phyloP scores from a whole-genome alignment of 371 early-diverging fungal genomes.

The Blastocladiella emersonii region DNA sequence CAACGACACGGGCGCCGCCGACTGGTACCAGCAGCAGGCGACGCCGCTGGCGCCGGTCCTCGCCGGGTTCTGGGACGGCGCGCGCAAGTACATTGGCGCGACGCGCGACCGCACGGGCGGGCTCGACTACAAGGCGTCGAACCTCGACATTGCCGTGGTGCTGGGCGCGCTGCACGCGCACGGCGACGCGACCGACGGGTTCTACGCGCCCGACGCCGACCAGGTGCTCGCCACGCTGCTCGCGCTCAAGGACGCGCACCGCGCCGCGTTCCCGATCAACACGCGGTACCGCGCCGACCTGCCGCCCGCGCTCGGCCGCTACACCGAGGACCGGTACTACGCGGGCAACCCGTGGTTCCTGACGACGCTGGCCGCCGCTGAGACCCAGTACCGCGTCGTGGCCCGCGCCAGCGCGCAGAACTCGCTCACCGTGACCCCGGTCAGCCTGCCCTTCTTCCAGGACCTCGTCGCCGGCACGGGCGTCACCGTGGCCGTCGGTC shows the following conservation, averaged over 20 bases:
- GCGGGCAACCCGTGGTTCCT: slow-evolving; percentile 71
- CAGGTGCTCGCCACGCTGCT: slow-evolving; percentile 35
- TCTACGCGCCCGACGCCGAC: slow-evolving; percentile 12
- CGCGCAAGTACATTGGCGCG: slow-evolving; percentile 18
- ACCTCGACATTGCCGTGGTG: slow-evolving; percentile 44
- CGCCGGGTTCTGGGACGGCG: slow-evolving; percentile 29
- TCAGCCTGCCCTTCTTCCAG: slow-evolving; percentile 26
- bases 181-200: slow-evolving; percentile 4
- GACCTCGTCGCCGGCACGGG: background rate
- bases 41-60: slow-evolving; percentile 9
- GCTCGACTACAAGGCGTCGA: slow-evolving; percentile 22
- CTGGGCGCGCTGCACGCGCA: slow-evolving; percentile 37
- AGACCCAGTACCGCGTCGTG: slow-evolving; percentile 38
- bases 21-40: slow-evolving; percentile 17
- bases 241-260: slow-evolving; percentile 26
- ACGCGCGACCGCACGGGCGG: slow-evolving; percentile 25
- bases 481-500: background rate
- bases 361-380: slow-evolving; percentile 42
- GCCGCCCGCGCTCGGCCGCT: slow-evolving; percentile 50
- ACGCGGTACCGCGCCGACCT: slow-evolving; percentile 6
- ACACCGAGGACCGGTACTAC: slow-evolving; percentile 53
- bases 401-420: slow-evolving; percentile 9
- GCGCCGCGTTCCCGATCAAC: slow-evolving; percentile 39
- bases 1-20: slow-evolving; percentile 19
- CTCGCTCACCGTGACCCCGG: slow-evolving; percentile 21